phyloP scores from a whole-genome alignment of 140 eudicot species.

The Erigeron philadelphicus region DNA sequence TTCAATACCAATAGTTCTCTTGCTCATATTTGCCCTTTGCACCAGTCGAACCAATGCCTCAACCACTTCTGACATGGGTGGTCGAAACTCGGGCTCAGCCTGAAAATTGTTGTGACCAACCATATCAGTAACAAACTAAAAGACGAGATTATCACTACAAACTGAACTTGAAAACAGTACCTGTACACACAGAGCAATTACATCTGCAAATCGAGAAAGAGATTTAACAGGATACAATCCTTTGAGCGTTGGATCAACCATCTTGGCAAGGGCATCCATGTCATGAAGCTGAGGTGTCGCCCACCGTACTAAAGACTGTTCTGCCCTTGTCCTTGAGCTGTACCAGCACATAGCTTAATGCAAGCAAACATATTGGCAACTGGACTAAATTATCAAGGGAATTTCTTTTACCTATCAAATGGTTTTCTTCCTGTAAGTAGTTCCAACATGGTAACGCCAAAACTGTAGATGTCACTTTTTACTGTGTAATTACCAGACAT shows the following conservation, averaged over 20 bases:
- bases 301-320: conserved; percentile 68
- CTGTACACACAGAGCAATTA: conserved; percentile 64
- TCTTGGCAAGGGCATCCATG: conserved; percentile 62
- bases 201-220: conserved; percentile 71
- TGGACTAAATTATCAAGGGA: not conserved
- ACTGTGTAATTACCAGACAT: conserved; percentile 41
- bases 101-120: conserved; percentile 15
- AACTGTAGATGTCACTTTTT: conserved; percentile 67
- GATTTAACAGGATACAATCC: conserved; percentile 76
- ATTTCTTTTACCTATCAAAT: conserved; percentile 43
- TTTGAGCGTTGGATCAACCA: conserved; percentile 75
- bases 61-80: conserved; percentile 75
- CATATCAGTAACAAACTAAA: not conserved
- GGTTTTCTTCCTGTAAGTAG: conserved; percentile 64
- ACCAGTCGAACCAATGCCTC: conserved; percentile 50
- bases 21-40: conserved; percentile 51
- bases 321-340: conserved; percentile 54
- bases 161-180: conserved; percentile 22
- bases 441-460: conserved; percentile 69
- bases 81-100: conserved; percentile 76
- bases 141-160: not conserved
- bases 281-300: conserved; percentile 84
- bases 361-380: not conserved
- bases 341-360: not conserved
- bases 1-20: conserved; percentile 57